A percentile compares a stretch with the other conserved stretches of the same genome.
phyloP scores from a whole-genome alignment of 1,284 basidiomycete species.

The Ganoderma meredithae region DNA sequence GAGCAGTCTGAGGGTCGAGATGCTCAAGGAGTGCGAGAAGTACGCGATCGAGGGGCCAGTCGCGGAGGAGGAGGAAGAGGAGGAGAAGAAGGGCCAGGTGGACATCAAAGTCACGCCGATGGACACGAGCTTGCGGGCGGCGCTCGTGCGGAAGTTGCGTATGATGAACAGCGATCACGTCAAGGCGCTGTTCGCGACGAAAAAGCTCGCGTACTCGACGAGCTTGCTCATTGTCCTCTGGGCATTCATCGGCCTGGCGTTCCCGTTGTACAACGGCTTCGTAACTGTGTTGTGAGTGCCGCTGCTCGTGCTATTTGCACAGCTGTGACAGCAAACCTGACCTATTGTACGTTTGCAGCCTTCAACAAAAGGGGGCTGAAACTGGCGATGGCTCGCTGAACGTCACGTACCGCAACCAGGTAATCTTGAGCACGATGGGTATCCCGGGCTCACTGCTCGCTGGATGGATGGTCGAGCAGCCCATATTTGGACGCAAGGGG shows the following conservation, averaged over 20 bases:
- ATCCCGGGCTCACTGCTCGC: conserved; percentile 71
- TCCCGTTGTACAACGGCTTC: conserved; percentile 60
- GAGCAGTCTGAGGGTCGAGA: conserved; percentile 52
- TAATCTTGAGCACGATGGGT: conserved; percentile 72
- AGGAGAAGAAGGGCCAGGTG: not conserved
- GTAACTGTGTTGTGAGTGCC: conserved; percentile 57
- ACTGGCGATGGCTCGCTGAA: conserved; percentile 70
- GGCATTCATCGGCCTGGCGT: conserved; percentile 77
- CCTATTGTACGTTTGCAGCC: conserved; percentile 42
- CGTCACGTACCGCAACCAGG: conserved; percentile 74
- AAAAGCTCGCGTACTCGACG: conserved; percentile 66
- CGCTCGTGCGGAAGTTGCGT: conserved; percentile 48
- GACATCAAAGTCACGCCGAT: conserved; percentile 17
- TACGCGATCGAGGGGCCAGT: not conserved
- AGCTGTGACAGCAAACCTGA: not conserved
- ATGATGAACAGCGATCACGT: conserved; percentile 54
- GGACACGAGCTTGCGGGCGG: conserved; percentile 44
- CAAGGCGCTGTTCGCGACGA: conserved; percentile 64
- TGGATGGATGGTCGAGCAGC: conserved; percentile 67
- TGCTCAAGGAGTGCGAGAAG: conserved; percentile 23
- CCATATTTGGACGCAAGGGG: conserved; percentile 65
- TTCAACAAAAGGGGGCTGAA: conserved; percentile 64
- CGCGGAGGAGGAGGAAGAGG: not conserved
- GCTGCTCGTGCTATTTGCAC: not conserved
- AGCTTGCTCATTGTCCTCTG: conserved; percentile 63